Base-by-base conservation (phyloP, 768 basidiomycete species). In the Neoboletus magnificus region DNA sequence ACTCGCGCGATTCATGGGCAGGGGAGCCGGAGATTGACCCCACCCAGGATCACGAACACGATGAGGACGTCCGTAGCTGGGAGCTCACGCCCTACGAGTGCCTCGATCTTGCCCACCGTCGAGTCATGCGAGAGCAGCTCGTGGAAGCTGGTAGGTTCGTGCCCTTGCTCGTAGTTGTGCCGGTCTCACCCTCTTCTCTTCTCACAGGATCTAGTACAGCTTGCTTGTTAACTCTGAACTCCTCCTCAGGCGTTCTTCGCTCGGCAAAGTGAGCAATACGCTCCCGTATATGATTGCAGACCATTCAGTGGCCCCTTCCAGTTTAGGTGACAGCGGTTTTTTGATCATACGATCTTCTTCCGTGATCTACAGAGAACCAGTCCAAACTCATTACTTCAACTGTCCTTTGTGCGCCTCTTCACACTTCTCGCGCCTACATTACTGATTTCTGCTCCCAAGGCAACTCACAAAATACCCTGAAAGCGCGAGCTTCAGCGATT, bases 11-110 rank as follows among this genome's bases (percentile, higher is more conserved):
- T 57, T 86, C 86, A 22, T 91, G 90, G 89, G 82, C 86, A 7
- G 90, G 89, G 22, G 90, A 92, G 63, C 90, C 89, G 6, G 90
- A 91, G 66, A 82, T 85, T 20, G 89, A 91, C 63, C 87, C 89
- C 2, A 89, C 74, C 13, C 78, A 87, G 65, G 86, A 88, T 50
- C 84, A 88, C 55, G 84, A 86, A 56, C 83, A 83, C 51, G 76
- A 79, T 8, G 81, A 85, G 60, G 76, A 80, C 50, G 76, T 85
- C 27, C 85, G 84, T 63, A 89, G 88, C 32, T 84, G 85, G 84
- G 73, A 77, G 76, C 65, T 89, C 68, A 82, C 84, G 35, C 84
- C 90, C 12, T 75, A 76, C 56, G 83, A 89, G 56, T 91, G 87
- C 64, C 70, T 93, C 49, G 82, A 86, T 57, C 74, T 86, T 42